These are phyloP conservation scores for Fusarium verticillioides DNA, from an alignment of 2,329 filamentous ascomycete genomes.

Conservation along the genomic window DNA sequence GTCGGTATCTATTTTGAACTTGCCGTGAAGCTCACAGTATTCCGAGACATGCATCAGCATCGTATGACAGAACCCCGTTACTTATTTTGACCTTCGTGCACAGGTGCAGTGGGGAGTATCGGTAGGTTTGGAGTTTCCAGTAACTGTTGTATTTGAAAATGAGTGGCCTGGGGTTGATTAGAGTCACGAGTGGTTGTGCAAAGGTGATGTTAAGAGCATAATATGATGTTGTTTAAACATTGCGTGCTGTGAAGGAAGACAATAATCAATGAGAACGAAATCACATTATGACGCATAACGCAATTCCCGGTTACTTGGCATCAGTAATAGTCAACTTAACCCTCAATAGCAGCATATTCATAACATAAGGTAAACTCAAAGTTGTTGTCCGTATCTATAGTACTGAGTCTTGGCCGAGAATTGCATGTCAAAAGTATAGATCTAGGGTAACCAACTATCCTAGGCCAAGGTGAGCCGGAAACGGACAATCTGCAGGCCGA, in stretches of 20 bases:
- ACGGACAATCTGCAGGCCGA: conserved; percentile 41
- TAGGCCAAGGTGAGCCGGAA: conserved; percentile 19
- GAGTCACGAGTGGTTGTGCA: not conserved
- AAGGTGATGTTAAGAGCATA: no score
- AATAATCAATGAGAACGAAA: not conserved
- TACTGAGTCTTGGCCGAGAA: not conserved
- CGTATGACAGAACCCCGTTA: not conserved
- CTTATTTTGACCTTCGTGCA: not conserved
- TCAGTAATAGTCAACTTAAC: not conserved
- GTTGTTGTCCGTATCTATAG: not conserved
- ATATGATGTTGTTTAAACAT: fast-evolving
- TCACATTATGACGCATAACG: not conserved
- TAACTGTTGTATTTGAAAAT: not conserved
- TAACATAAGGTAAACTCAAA: not conserved
- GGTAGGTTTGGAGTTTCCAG: not conserved
- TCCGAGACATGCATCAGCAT: not conserved
- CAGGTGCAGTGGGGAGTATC: not conserved
- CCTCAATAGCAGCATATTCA: not conserved
- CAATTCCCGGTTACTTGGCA: not conserved
- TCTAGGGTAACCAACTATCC: conserved; percentile 21
- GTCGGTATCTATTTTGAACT: not conserved
- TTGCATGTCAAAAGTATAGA: not conserved
- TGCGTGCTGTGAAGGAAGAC: not conserved
- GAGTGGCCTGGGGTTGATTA: not conserved
- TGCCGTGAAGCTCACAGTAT: not conserved